Evolutionary conservation across 208 protist species (phyloP).

Genomic region (Naegleria lovaniensis): DNA sequence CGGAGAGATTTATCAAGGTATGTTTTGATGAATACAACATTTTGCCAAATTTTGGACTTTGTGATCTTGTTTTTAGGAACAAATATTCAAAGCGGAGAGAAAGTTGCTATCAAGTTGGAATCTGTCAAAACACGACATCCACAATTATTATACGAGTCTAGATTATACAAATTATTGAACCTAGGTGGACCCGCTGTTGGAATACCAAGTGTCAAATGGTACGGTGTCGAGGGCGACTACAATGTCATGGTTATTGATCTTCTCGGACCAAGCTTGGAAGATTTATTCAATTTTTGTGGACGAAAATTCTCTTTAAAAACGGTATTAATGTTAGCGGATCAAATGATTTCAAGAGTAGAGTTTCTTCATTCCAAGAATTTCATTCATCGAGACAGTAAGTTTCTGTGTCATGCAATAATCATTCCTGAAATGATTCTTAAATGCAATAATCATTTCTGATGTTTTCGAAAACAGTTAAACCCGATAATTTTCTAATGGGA

Average conservation of each 20-base stretch:
- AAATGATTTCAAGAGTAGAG: constrained; percentile 90
- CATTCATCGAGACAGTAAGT: constrained; percentile 84
- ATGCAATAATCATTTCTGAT: too few relatives aligned
- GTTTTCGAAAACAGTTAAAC: constrained; percentile 78
- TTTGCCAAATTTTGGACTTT: background rate
- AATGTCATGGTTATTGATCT: constrained; percentile 76
- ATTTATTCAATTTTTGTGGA: constrained; percentile 79
- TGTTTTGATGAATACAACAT: background rate
- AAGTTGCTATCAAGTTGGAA: constrained; percentile 79
- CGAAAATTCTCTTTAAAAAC: constrained; percentile 95
- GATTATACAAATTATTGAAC: constrained; percentile 62
- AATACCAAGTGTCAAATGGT: constrained; percentile 26
- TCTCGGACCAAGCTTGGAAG: constrained; percentile 72
- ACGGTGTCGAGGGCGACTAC: constrained; percentile 28
- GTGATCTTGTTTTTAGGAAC: constrained; percentile 41
- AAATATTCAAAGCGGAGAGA: constrained; percentile 62
- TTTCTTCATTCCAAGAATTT: constrained; percentile 94
- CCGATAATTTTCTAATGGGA: constrained; percentile 99
- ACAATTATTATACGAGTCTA: constrained; percentile 63
- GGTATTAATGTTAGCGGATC: constrained; percentile 93
- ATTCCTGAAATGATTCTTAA: background rate
- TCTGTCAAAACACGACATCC: constrained; percentile 41
- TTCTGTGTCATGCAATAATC: background rate
- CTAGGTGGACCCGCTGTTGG: constrained; percentile 40
- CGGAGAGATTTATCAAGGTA: constrained; percentile 89